Conservation (phyloP, 495 filamentous ascomycete species). For the Aspergillus haitiensis region DNA sequence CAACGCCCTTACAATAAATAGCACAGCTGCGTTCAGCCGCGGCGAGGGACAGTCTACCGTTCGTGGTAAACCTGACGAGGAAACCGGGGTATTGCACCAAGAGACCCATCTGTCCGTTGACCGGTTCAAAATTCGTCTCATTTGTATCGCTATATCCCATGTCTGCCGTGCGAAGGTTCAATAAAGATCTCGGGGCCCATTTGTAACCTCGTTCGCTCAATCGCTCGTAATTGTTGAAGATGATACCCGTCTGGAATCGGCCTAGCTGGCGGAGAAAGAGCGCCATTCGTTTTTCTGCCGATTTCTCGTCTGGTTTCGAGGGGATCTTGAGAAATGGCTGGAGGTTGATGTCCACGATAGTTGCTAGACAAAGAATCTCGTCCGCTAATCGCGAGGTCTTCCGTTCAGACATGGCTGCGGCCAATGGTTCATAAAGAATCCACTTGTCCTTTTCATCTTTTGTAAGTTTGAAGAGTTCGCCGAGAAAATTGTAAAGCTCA, state of each 20-base stretch:
- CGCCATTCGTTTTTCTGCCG: background rate
- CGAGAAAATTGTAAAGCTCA: background rate
- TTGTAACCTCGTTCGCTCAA: conserved; percentile 6
- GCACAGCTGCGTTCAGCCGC: background rate
- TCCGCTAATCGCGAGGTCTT: conserved; percentile 10
- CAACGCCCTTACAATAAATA: conserved; percentile 4
- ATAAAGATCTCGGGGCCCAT: conserved; percentile 11
- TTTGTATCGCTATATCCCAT: background rate
- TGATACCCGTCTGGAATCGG: background rate
- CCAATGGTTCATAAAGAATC: background rate
- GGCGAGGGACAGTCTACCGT: conserved; percentile 4
- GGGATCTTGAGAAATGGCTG: background rate
- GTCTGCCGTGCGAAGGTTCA: conserved; percentile 12
- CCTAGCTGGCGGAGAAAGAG: background rate
- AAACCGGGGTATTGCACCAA: conserved; percentile 8
- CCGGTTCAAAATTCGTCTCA: background rate
- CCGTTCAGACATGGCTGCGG: conserved; percentile 9
- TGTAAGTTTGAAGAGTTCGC: background rate
- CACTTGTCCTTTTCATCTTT: background rate
- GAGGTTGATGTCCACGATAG: conserved; percentile 5
- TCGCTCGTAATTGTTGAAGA: conserved; percentile 19
- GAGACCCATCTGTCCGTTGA: conserved; percentile 4
- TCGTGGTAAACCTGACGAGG: background rate
- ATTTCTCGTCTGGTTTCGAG: background rate
- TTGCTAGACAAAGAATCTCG: conserved; percentile 12